Percentiles rank a stretch among this genome's conserved stretches.
These are phyloP conservation scores for Epichloe hybrida DNA, from an alignment of 2,329 filamentous ascomycete genomes.

Conservation along the genomic window DNA sequence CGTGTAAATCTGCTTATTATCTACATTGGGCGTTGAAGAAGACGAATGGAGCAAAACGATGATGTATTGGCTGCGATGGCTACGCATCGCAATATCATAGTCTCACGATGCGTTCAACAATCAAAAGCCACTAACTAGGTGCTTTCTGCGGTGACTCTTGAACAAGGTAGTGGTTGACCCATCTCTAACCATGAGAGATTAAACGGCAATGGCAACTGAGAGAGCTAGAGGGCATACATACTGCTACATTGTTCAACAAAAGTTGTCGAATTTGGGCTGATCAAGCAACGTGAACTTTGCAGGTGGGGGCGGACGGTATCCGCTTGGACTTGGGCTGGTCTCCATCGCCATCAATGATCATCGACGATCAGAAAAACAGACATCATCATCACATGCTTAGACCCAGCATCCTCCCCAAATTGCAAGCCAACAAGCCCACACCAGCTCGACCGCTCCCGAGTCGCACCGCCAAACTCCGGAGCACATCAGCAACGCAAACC, in stretches of 20 bases:
- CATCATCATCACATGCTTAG: slow-evolving; percentile 18
- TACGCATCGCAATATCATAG: not conserved
- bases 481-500: not conserved
- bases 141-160: no score
- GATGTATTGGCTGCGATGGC: not conserved
- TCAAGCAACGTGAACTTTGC: not conserved
- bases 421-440: not conserved
- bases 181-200: no score
- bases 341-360: not conserved
- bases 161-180: no score
- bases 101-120: not conserved
- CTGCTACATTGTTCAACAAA: not conserved
- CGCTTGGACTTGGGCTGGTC: not conserved
- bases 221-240: no score
- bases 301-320: not conserved
- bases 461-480: not conserved
- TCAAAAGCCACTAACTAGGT: no score
- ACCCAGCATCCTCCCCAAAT: not conserved
- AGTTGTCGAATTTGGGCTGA: not conserved
- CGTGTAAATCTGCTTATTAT: not conserved
- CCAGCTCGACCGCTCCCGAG: slow-evolving; percentile 1
- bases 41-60: not conserved
- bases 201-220: no score
- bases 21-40: not conserved
- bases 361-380: slow-evolving; percentile 1